Conservation (phyloP, 2,329 filamentous ascomycete species). For the Fusarium miscanthi region DNA sequence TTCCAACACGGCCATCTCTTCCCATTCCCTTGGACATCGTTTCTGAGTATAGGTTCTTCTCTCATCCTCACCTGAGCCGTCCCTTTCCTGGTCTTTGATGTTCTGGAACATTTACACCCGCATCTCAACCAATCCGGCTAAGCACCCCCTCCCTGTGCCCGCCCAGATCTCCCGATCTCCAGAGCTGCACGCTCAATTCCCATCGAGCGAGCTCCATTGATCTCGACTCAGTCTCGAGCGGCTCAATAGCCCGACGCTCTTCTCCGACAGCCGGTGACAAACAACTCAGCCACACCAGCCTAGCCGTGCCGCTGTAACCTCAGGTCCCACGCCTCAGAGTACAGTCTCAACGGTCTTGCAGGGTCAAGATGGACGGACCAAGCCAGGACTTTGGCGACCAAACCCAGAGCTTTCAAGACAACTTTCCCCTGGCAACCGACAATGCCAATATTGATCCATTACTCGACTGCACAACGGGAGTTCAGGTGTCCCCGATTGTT, state of each 20-base stretch:
- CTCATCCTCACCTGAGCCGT: background rate
- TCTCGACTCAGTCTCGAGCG: background rate
- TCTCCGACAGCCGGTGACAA: background rate
- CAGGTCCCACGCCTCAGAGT: background rate
- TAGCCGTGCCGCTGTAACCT: background rate
- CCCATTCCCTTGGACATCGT: background rate
- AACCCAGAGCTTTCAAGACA: background rate
- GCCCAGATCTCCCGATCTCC: background rate
- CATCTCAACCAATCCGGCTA: background rate
- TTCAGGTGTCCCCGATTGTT: background rate
- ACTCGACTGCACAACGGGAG: slow-evolving; percentile 8
- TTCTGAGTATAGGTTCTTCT: background rate
- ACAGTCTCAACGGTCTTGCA: background rate
- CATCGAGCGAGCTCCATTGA: background rate
- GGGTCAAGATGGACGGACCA: slow-evolving; percentile 21
- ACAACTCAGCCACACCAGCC: background rate
- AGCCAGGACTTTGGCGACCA: background rate
- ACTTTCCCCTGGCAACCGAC: background rate
- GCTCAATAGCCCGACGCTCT: background rate
- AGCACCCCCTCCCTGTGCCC: slow-evolving; percentile 7
- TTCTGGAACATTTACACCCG: slow-evolving; percentile 2
- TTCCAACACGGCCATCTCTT: background rate
- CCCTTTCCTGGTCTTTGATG: background rate
- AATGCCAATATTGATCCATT: slow-evolving; percentile 36
- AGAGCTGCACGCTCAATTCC: background rate